Evolutionary conservation across 129 eudicot species (phyloP), one percentile per base, ranked within the genome.

Genomic region (Apium graveolens): DNA sequence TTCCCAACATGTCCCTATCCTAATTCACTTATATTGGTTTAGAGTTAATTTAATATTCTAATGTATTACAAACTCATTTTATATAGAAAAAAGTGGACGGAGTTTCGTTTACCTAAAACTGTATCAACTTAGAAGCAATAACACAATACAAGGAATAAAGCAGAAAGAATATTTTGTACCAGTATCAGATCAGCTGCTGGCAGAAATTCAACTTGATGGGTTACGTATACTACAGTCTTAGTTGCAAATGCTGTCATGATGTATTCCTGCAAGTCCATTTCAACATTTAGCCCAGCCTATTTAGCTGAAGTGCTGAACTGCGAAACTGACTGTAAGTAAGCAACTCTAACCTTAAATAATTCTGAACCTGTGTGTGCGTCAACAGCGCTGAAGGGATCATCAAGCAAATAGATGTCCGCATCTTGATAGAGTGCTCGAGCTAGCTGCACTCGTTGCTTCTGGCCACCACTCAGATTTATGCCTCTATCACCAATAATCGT

Each of bases 391-490:
- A 96, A 96, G 46, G 97, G 97, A 85, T 96, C 99, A 85, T 96
- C 99, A 78, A 92, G 97, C 32, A 96, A 85, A 88, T 95, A 92
- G 32, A 96, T 92, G 31, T 96, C 99, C 32, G 97, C 97, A 80
- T 96, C 97, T 87, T 96, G 97, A 86, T 96, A 96, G 32, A 96
- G 90, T 44, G 99, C 99, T 80, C 99, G 86, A 49, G 99, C 99
- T 77, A 96, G 92, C 83, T 96, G 99, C 81, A 96, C 95, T 24
- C 99, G 80, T 76, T 96, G 99, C 87, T 96, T 96, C 85, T 96
- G 99, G 46, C 99, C 99, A 78, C 97, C 99, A 78, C 99, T 96
- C 71, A 96, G 86, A 81, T 96, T 92, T 78, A 96, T 92, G 75
- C 99, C 99, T 79, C 99, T 86, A 77, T 96, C 97, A 76, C 99